Evolutionary conservation across 352 stramenopile genomes (phyloP), one percentile per base, ranked within the genome.

Genomic region (Pythium chondricola): DNA sequence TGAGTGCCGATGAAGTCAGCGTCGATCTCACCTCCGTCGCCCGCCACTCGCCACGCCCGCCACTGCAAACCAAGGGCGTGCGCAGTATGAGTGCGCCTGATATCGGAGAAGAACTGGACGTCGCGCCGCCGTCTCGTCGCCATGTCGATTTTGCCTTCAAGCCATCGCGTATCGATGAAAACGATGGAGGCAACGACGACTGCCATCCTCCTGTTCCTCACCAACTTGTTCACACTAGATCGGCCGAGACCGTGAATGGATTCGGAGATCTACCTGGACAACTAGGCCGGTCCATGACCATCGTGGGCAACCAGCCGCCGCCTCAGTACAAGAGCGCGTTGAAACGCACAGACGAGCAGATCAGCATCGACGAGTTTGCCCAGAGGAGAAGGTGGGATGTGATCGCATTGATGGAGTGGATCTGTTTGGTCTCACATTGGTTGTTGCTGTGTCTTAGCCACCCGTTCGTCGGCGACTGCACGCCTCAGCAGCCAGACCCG

Each of bases 61-160:
- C 65, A 8, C 38, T 47, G 21, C n/a, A n/a, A n/a, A 81, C 56
- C 31, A 62, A 71, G 32, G 74, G 69, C 9, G 58, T 62, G 25
- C 63, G 80, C 48, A 89, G 77, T 32, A 86, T 92, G 74, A 89
- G 77, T 42, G 74, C 72, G 25, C 77, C 77, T n/a, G 77, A 92
- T 47, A 74, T 84, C 42, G 56, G 60, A 0, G 77, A 92, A 33
- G 77, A 91, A n/a, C 38, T 82, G 13, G 43, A 52, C 6, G 31
- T 52, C 13, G 20, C 17, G 1, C 21, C 20, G 0, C 39, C 41
- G 6, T 43, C 35, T 11, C 36, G 27, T 22, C 51, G 51, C 22
- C 45, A 61, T n/a, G 45, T 52, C 31, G 53, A 61, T 16, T 52
- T 56, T n/a, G 39, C 9, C 31, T 6, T 22, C 3, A 46, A 31